Evolutionary conservation across 352 stramenopile species (phyloP).

Genomic region (Pythium sukuiense): DNA sequence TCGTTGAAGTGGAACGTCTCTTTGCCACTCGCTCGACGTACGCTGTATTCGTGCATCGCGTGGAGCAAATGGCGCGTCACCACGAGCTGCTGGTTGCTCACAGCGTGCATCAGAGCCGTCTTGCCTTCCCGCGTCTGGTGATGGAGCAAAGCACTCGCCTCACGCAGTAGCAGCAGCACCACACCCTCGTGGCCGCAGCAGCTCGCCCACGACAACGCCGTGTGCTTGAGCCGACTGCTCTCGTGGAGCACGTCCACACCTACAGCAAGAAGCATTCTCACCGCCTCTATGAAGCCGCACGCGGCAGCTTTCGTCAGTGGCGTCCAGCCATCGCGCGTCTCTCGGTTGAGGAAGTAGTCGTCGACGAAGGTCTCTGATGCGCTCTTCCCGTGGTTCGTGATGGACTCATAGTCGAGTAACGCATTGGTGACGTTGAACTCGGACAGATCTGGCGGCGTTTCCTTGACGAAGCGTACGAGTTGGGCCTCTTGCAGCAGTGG

Average conservation of each 20-base stretch:
- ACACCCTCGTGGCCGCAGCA: constrained; percentile 73
- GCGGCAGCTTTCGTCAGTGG: constrained; percentile 64
- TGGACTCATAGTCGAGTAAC: constrained; percentile 4
- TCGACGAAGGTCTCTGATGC: constrained; percentile 18
- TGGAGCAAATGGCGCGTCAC: constrained; percentile 62
- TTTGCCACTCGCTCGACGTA: constrained; percentile 14
- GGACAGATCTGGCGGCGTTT: constrained; percentile 2
- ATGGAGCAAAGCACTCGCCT: constrained; percentile 31
- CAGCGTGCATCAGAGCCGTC: constrained; percentile 68
- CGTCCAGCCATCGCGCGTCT: constrained; percentile 70
- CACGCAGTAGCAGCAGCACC: constrained; percentile 48
- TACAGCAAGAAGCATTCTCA: constrained; percentile 46
- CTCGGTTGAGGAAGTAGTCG: constrained; percentile 48
- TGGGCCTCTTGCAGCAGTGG: constrained; percentile 44
- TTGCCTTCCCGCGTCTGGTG: constrained; percentile 57
- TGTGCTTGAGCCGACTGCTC: constrained; percentile 53
- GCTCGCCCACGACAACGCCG: constrained; percentile 71
- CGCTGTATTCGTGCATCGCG: constrained; percentile 34
- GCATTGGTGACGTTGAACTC: constrained; percentile 1
- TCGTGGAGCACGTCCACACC: constrained; percentile 50
- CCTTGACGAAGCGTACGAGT: constrained; percentile 39
- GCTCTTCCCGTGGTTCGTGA: constrained; percentile 18
- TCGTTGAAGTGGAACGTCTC: constrained; percentile 33
- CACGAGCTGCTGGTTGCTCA: constrained; percentile 47
- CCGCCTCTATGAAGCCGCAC: constrained; percentile 37